phyloP scores from a whole-genome alignment of 1,284 basidiomycete species.

The Marasmius sp. region DNA sequence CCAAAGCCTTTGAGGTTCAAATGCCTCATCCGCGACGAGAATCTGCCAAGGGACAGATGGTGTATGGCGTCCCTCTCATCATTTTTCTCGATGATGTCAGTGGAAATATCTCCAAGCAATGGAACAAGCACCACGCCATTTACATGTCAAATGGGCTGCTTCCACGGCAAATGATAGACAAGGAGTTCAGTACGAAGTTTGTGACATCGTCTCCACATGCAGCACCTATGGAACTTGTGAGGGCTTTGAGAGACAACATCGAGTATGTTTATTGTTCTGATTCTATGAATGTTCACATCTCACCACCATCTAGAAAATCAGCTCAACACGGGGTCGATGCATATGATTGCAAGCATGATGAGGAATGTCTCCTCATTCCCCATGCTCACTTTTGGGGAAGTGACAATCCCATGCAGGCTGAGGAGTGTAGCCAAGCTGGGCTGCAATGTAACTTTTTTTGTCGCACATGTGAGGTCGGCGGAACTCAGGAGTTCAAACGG shows the following conservation, averaged over 20 bases:
- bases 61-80: neutral
- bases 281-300: neutral
- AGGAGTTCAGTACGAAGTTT: neutral
- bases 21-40: neutral
- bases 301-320: neutral
- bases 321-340: neutral
- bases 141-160: too few relatives aligned
- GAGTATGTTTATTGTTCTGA: too few relatives aligned
- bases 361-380: slow-evolving; percentile 1
- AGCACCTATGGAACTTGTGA: neutral
- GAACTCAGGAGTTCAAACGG: slow-evolving; percentile 16
- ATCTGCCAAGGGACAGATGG: neutral
- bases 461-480: slow-evolving; percentile 22
- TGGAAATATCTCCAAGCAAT: neutral
- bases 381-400: slow-evolving; percentile 19
- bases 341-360: neutral
- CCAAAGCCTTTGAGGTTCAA: neutral
- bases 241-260: too few relatives aligned
- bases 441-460: slow-evolving; percentile 21
- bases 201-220: neutral
- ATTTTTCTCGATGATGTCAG: neutral
- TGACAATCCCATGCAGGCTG: slow-evolving; percentile 30
- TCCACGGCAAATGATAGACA: neutral
- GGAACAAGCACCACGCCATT: neutral
- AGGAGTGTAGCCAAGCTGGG: slow-evolving; percentile 23